phyloP scores from a whole-genome alignment of 2,329 filamentous ascomycete genomes.

The Cadophora gregata region DNA sequence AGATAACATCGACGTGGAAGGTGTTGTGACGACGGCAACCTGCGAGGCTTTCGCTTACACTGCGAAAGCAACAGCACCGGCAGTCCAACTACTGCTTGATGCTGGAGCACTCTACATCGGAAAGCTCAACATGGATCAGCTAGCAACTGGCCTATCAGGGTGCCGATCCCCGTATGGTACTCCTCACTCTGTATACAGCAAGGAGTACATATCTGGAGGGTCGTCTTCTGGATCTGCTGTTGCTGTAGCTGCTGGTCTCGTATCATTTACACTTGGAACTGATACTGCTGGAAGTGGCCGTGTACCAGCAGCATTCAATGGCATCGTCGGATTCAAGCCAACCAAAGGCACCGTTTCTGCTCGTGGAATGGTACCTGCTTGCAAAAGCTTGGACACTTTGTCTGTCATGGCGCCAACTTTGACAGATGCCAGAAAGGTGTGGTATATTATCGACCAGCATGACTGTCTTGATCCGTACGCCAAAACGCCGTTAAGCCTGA shows the following conservation, averaged over 20 bases:
- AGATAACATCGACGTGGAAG: conserved; percentile 60
- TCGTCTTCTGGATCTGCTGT: conserved; percentile 60
- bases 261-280: conserved; percentile 59
- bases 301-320: conserved; percentile 56
- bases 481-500: conserved; percentile 46
- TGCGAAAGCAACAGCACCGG: conserved; percentile 52
- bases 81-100: conserved; percentile 53
- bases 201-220: conserved; percentile 58
- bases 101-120: conserved; percentile 62
- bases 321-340: conserved; percentile 54
- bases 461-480: conserved; percentile 55
- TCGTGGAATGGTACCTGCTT: conserved; percentile 56
- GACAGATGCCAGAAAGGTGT: conserved; percentile 54
- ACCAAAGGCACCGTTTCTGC: conserved; percentile 56
- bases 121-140: conserved; percentile 65
- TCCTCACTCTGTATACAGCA: conserved; percentile 57
- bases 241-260: conserved; percentile 56
- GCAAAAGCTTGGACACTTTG: conserved; percentile 58
- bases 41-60: conserved; percentile 56
- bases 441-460: conserved; percentile 53
- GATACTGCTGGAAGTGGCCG: conserved; percentile 59
- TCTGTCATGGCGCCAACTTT: conserved; percentile 54
- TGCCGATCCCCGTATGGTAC: conserved; percentile 63
- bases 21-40: conserved; percentile 56
- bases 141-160: conserved; percentile 65